Conservation (phyloP, 192 early-diverging fungal species). For the Coemansia sp. region DNA sequence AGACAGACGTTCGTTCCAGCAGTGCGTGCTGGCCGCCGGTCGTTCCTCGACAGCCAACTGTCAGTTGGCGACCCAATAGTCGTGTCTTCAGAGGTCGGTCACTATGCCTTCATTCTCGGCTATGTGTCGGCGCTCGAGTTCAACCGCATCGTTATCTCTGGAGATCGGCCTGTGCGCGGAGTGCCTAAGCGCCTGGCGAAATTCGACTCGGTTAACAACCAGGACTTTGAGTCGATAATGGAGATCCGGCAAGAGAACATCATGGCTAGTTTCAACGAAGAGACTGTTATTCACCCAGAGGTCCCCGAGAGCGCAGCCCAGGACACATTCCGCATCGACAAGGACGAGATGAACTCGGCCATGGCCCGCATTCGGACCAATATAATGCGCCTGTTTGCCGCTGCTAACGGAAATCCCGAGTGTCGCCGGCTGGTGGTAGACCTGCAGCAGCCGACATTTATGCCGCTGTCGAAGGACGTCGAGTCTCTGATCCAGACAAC, state of each 20-base stretch:
- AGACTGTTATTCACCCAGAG: conserved; percentile 30
- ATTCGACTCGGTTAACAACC: conserved; percentile 64
- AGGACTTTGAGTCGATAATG: conserved; percentile 55
- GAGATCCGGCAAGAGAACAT: conserved; percentile 33
- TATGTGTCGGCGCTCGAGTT: conserved; percentile 63
- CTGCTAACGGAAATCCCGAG: conserved; percentile 55
- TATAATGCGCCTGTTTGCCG: conserved; percentile 70
- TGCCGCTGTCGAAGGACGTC: conserved; percentile 19
- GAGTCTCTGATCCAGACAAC: conserved; percentile 19
- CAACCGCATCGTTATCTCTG: conserved; percentile 57
- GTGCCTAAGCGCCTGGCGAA: conserved; percentile 56
- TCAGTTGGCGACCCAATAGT: conserved; percentile 78
- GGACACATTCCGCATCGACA: conserved; percentile 72
- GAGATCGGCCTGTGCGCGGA: conserved; percentile 72
- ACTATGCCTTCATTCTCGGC: conserved; percentile 78
- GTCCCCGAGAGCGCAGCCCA: conserved; percentile 36
- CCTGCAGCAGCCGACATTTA: conserved; percentile 69
- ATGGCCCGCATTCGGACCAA: conserved; percentile 75
- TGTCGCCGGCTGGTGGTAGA: conserved; percentile 81
- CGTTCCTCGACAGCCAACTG: conserved; percentile 46
- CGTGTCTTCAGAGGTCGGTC: conserved; percentile 73
- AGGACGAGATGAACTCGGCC: conserved; percentile 75
- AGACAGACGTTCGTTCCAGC: conserved; percentile 33
- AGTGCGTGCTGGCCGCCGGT: conserved; percentile 6
- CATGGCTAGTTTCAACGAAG: conserved; percentile 6